Evolutionary conservation across 2,329 filamentous ascomycete genomes (phyloP).

Genomic region (Dendryphion nanum): DNA sequence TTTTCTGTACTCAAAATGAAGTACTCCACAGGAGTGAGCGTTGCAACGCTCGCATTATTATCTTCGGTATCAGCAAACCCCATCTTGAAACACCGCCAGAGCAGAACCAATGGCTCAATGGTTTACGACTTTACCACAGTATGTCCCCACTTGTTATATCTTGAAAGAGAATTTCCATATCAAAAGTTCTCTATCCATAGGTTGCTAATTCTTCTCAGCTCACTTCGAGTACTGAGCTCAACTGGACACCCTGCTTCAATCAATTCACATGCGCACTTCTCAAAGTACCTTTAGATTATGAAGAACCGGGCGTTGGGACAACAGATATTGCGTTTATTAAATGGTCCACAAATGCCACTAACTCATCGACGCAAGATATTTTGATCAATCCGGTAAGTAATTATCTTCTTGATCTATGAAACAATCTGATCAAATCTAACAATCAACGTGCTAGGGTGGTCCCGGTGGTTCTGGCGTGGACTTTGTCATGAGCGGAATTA

Average conservation of each 20-base stretch:
- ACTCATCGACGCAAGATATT: constrained; percentile 49
- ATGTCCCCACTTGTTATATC: not conserved
- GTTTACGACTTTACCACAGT: constrained; percentile 1
- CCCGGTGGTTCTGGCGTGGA: constrained; percentile 46
- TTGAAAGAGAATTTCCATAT: too few relatives aligned
- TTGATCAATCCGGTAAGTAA: constrained; percentile 51
- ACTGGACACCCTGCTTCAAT: constrained; percentile 40
- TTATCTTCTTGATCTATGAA: too few relatives aligned
- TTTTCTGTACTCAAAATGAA: not conserved
- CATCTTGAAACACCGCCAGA: not conserved
- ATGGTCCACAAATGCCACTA: constrained; percentile 38
- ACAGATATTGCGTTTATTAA: constrained; percentile 50
- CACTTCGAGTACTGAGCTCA: constrained; percentile 3
- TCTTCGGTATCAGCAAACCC: constrained; percentile 1
- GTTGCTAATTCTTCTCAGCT: constrained; percentile 1
- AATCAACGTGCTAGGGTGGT: too few relatives aligned
- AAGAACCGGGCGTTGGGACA: constrained; percentile 14
- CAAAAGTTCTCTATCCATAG: not conserved
- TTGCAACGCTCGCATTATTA: not conserved
- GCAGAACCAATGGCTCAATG: not conserved
- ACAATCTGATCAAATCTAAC: too few relatives aligned
- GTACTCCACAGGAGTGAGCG: not conserved
- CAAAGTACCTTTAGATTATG: constrained; percentile 46
- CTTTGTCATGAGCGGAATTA: constrained; percentile 20
- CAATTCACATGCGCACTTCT: constrained; percentile 50